Conservation (phyloP, 805 yeast species). For the Candida maltosa region DNA sequence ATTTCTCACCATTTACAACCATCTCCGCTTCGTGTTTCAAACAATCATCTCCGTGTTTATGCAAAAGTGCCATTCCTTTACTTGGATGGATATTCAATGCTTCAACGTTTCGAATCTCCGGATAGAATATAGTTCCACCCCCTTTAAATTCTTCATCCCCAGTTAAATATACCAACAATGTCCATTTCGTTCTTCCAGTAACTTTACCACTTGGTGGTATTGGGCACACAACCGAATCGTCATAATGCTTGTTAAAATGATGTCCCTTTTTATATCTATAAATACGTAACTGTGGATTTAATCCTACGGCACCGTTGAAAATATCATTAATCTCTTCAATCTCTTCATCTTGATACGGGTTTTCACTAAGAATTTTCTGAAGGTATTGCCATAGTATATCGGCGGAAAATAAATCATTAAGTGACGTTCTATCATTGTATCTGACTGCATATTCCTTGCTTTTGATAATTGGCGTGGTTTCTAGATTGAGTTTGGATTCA, state of each 20-base stretch:
- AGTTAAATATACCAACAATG: conserved; percentile 53
- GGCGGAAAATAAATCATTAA: conserved; percentile 37
- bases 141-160: conserved; percentile 56
- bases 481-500: conserved; percentile 23
- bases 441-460: conserved; percentile 55
- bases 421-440: conserved; percentile 48
- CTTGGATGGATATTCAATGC: conserved; percentile 43
- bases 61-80: conserved; percentile 56
- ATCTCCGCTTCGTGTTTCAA: conserved; percentile 55
- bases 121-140: conserved; percentile 58
- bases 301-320: conserved; percentile 41
- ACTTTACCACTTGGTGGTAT: conserved; percentile 16
- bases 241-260: conserved; percentile 59
- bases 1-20: conserved; percentile 52
- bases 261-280: conserved; percentile 57
- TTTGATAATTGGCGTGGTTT: conserved; percentile 47
- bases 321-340: conserved; percentile 16
- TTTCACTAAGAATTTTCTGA: conserved; percentile 22
- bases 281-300: conserved; percentile 54
- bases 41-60: conserved; percentile 67
- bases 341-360: conserved; percentile 23
- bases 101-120: conserved; percentile 16
- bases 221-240: conserved; percentile 46
- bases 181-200: conserved; percentile 53
- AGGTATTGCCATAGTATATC: conserved; percentile 43